These are phyloP conservation scores for Neobulgaria alba DNA, from an alignment of 2,329 filamentous ascomycete species.

Conservation along the genomic window DNA sequence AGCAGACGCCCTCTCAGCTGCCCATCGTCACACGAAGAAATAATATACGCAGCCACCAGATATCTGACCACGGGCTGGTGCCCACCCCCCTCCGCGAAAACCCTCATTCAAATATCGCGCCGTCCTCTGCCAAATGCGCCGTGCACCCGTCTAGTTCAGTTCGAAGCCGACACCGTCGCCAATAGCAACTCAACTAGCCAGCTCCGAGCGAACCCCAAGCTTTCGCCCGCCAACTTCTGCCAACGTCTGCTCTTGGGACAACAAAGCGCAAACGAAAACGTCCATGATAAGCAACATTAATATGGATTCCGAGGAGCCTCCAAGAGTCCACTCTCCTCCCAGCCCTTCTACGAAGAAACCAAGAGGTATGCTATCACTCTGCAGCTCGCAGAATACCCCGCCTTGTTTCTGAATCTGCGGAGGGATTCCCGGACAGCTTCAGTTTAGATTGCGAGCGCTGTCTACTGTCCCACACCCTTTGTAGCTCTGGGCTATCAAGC, in stretches of 20 bases:
- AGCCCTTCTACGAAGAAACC: slow-evolving; percentile 29
- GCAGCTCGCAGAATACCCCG: neutral
- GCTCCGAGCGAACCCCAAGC: slow-evolving; percentile 1
- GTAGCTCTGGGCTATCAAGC: too few relatives aligned
- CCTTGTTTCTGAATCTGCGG: too few relatives aligned
- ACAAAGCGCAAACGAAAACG: too few relatives aligned
- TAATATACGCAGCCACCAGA: too few relatives aligned
- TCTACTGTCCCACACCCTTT: too few relatives aligned
- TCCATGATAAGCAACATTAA: slow-evolving; percentile 14
- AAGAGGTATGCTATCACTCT: slow-evolving; percentile 25
- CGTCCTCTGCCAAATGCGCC: neutral
- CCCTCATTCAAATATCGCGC: neutral
- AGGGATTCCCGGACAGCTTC: too few relatives aligned
- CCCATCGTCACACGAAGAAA: slow-evolving; percentile 2
- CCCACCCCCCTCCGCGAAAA: too few relatives aligned
- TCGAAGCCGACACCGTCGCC: too few relatives aligned
- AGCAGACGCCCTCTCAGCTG: slow-evolving; percentile 2
- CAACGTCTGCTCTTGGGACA: slow-evolving; percentile 1
- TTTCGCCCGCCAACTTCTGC: slow-evolving; percentile 3
- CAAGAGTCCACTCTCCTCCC: slow-evolving; percentile 25
- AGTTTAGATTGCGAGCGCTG: too few relatives aligned
- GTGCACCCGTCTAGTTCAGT: too few relatives aligned
- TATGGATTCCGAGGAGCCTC: slow-evolving; percentile 22
- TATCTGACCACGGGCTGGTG: too few relatives aligned
- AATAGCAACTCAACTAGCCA: neutral